Evolutionary conservation across 768 basidiomycete genomes (phyloP).

Genomic region (Ramaria sp.): DNA sequence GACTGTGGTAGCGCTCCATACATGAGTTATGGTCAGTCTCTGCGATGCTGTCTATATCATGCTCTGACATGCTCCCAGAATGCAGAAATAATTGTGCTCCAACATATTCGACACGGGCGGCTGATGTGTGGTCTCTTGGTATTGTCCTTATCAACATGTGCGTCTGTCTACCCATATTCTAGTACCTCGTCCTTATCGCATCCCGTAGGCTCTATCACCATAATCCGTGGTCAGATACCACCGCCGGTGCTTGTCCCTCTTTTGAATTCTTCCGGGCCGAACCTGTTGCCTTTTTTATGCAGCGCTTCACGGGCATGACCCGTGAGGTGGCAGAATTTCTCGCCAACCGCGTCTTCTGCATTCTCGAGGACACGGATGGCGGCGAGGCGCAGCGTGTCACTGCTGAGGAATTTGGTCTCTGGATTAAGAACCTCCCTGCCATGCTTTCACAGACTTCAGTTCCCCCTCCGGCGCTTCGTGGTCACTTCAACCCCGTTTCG

Average conservation of each 20-base stretch:
- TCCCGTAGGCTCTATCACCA: constrained; percentile 79
- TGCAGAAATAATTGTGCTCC: constrained; percentile 97
- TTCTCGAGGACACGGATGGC: constrained; percentile 56
- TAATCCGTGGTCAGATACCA: constrained; percentile 97
- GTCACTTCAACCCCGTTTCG: constrained; percentile 45
- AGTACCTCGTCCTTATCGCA: constrained; percentile 9
- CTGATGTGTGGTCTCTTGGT: constrained; percentile 98
- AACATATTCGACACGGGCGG: constrained; percentile 86
- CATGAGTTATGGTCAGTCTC: constrained; percentile 83
- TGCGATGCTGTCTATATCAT: constrained; percentile 3
- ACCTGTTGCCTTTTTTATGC: constrained; percentile 79
- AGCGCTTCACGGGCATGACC: constrained; percentile 86
- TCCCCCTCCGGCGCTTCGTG: background rate
- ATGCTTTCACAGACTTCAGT: constrained; percentile 29
- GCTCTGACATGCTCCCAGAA: constrained; percentile 30
- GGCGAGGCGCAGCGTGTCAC: constrained; percentile 45
- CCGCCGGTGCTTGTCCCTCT: constrained; percentile 62
- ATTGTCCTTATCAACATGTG: constrained; percentile 99
- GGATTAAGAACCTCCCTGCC: constrained; percentile 74
- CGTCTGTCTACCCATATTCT: constrained; percentile 18
- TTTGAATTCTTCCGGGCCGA: constrained; percentile 73
- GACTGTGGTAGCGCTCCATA: constrained; percentile 98
- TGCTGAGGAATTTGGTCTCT: constrained; percentile 76
- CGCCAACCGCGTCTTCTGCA: constrained; percentile 72
- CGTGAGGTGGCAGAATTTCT: constrained; percentile 78